Percentiles rank a stretch among this genome's conserved stretches.
Evolutionary conservation across 345 rosid species (phyloP).

Genomic region (Ailanthus altissimus): DNA sequence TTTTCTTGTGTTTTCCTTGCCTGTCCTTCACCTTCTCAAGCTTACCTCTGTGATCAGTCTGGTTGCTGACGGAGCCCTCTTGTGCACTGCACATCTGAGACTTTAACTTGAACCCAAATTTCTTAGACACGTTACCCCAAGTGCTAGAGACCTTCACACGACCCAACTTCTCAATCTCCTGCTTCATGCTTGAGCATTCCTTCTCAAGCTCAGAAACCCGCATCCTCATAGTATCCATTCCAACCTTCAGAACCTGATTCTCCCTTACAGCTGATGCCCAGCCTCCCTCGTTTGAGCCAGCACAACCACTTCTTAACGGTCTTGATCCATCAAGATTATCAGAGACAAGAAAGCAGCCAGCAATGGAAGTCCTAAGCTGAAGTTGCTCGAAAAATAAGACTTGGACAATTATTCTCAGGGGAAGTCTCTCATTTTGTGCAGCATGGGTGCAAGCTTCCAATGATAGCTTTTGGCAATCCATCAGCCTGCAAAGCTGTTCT

Average conservation of each 20-base stretch:
- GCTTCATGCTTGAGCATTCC: constrained; percentile 78
- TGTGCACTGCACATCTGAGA: constrained; percentile 97
- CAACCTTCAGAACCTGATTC: constrained; percentile 93
- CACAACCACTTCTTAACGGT: constrained; percentile 74
- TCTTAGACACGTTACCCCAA: constrained; percentile 63
- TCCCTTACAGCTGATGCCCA: constrained; percentile 94
- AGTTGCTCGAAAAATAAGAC: constrained; percentile 99
- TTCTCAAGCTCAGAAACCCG: constrained; percentile 91
- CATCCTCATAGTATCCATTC: constrained; percentile 95
- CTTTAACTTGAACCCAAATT: constrained; percentile 80
- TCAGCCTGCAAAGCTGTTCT: constrained; percentile 85
- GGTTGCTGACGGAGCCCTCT: constrained; percentile 81
- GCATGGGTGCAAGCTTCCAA: constrained; percentile 99
- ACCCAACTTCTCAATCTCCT: constrained; percentile 87
- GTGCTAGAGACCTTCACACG: constrained; percentile 47
- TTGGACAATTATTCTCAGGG: constrained; percentile 82
- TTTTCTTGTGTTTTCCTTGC: constrained; percentile 65
- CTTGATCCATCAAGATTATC: constrained; percentile 94
- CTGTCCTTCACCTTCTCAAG: constrained; percentile 59
- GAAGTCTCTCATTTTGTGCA: constrained; percentile 93
- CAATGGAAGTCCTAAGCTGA: constrained; percentile 94
- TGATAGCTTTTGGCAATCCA: constrained; percentile 98
- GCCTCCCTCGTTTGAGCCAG: constrained; percentile 73
- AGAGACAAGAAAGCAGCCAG: constrained; percentile 91
- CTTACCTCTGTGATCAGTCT: constrained; percentile 51